Conservation (phyloP, 345 rosid genomes). For the Hibiscus tridactylites region DNA sequence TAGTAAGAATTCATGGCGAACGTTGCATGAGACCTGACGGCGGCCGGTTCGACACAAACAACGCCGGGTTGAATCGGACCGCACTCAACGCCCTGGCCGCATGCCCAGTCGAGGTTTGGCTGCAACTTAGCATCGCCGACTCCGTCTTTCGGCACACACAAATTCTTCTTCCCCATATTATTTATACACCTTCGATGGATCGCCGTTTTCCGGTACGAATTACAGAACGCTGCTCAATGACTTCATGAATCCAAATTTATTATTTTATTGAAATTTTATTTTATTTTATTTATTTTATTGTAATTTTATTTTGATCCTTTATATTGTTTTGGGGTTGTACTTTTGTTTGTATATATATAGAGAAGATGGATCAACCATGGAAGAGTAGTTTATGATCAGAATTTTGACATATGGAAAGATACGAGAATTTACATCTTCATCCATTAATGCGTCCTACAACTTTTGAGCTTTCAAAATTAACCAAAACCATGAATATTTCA, state of each 20-base stretch:
- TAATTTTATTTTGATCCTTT: not conserved
- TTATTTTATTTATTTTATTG: too few species aligned
- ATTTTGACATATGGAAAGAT: not conserved
- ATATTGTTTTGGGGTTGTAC: not conserved
- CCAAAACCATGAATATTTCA: too few species aligned
- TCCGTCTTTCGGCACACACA: not conserved
- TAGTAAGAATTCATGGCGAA: not conserved
- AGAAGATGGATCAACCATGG: not conserved
- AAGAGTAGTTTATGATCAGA: not conserved
- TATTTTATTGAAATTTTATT: too few species aligned
- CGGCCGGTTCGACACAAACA: not conserved
- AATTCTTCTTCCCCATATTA: not conserved
- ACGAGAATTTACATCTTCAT: not conserved
- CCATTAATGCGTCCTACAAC: not conserved
- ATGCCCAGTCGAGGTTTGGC: not conserved
- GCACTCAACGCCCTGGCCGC: not conserved
- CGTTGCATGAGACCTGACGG: not conserved
- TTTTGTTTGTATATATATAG: not conserved
- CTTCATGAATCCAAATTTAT: not conserved
- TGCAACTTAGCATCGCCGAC: not conserved
- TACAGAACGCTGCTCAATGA: not conserved
- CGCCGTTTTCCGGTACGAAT: too few species aligned
- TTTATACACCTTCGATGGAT: too few species aligned
- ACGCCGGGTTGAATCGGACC: not conserved
- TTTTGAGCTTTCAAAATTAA: too few species aligned